Base-by-base conservation (phyloP, 495 filamentous ascomycete species). In the Podospora bellae-mahoneyi region DNA sequence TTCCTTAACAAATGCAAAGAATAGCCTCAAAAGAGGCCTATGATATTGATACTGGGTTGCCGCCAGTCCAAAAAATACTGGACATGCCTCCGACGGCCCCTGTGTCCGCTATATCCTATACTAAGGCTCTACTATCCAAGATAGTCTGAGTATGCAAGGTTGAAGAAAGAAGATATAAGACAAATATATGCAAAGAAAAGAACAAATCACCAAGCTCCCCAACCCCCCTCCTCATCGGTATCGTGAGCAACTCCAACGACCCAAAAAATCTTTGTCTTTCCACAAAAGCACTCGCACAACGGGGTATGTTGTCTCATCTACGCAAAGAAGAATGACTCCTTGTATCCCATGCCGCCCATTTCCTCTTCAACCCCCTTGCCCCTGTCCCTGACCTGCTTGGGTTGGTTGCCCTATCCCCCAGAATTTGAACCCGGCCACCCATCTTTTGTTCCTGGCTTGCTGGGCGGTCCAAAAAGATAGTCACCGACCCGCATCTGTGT, bases 241-340 rank as follows among this genome's bases (percentile, higher is more conserved):
- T 48, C 39, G 13, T 48, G 39, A 48, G n/a, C 5, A 58, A 58
- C n/a, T 27, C 56, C 56, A 27, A 58, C 30, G 26, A 61, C 0
- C 39, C 39, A 9, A 0, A 26, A 61, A 61, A 61, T 61, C 19
- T 61, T 61, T 32, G 30, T 61, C 59, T 32, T 61, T 18, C 59
- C 16, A 23, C 59, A 26, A 61, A 61, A 61, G 30, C 26, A 61
- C 26, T 32, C 59, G 26, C 59, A 30, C 26, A 28, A 28, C n/a
- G 59, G 59, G 59, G 59, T 61, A 61, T 61, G 59, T 61, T 28
- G 26, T 61, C 59, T 61, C 59, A 26, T 61, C 59, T 61, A 61
- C 30, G n/a, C n/a, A 61, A 18, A 61, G 30, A 61, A 61, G 16
- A 61, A 61, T 5, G 30, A 61, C n/a, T 61, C 16, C 30, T 27